Evolutionary conservation across 495 filamentous ascomycete species (phyloP).

Genomic region (Penicillium longicatenatum): DNA sequence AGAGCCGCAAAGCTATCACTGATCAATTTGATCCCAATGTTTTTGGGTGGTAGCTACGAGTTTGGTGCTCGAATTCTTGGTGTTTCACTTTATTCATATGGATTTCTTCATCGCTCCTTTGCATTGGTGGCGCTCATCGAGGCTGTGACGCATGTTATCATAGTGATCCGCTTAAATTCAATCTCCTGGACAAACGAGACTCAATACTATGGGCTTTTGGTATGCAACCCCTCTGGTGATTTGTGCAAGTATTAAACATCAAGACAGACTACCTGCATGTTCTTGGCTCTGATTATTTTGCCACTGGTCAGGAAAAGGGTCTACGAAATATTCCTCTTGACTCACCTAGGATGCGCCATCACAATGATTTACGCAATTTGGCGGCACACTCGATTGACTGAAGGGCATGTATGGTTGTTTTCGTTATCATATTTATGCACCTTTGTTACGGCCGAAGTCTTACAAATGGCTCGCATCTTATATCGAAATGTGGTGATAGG

Average conservation of each 20-base stretch:
- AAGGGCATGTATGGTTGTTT: conserved; percentile 1
- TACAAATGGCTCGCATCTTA: conserved; percentile 14
- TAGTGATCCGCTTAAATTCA: conserved; percentile 5
- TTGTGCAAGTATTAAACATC: background rate
- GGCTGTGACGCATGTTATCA: conserved; percentile 15
- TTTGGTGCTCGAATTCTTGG: conserved; percentile 23
- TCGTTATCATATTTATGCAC: conserved; percentile 4
- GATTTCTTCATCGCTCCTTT: conserved; percentile 24
- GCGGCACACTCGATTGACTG: conserved; percentile 9
- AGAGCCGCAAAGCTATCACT: conserved; percentile 17
- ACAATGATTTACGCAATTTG: conserved; percentile 12
- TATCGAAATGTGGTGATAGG: conserved; percentile 19
- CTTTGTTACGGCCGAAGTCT: conserved; percentile 5
- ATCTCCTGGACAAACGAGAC: conserved; percentile 9
- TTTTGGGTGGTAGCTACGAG: conserved; percentile 19
- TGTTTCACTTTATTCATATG: conserved; percentile 26
- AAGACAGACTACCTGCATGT: conserved; percentile 14
- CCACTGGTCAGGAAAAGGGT: conserved; percentile 21
- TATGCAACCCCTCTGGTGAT: too few relatives aligned
- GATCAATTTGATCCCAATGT: conserved; percentile 15
- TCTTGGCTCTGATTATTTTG: conserved; percentile 19
- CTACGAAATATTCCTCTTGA: conserved; percentile 25
- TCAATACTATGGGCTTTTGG: conserved; percentile 19
- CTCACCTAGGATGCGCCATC: conserved; percentile 21
- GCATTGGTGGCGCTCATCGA: conserved; percentile 22